Evolutionary conservation across 345 rosid species (phyloP).

Genomic region (Populus davidiana): DNA sequence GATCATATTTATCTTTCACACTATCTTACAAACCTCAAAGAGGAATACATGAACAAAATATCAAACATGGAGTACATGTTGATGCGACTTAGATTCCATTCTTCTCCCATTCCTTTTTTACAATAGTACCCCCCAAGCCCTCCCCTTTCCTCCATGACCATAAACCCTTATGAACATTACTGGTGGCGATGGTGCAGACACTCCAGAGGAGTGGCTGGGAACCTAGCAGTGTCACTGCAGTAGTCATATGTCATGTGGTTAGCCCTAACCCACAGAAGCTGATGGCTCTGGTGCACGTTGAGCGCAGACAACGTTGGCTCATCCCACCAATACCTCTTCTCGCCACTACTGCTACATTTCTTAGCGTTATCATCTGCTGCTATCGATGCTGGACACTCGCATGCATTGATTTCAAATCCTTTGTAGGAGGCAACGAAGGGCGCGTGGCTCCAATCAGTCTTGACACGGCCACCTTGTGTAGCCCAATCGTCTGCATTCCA

Average conservation of each 20-base stretch:
- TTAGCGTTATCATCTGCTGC: constrained; percentile 45
- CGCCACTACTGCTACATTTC: constrained; percentile 55
- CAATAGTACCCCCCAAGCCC: background rate
- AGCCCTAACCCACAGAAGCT: constrained; percentile 88
- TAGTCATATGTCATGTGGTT: constrained; percentile 91
- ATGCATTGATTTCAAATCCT: constrained; percentile 72
- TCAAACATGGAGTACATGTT: constrained; percentile 29
- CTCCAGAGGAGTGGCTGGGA: constrained; percentile 75
- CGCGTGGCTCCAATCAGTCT: constrained; percentile 96
- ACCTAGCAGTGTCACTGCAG: constrained; percentile 68
- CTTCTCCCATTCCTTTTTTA: background rate
- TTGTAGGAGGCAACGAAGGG: constrained; percentile 87
- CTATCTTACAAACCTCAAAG: background rate
- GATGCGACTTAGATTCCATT: background rate
- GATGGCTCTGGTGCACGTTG: constrained; percentile 86
- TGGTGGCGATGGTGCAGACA: constrained; percentile 87
- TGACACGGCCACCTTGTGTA: constrained; percentile 89
- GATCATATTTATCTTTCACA: background rate
- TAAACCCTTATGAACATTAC: background rate
- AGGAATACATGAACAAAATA: background rate
- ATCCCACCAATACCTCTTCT: constrained; percentile 87
- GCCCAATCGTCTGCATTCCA: constrained; percentile 99
- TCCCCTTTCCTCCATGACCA: background rate
- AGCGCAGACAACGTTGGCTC: constrained; percentile 71
- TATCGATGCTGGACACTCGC: constrained; percentile 57